Base-by-base conservation (phyloP, 495 filamentous ascomycete genomes). In the Aspergillus panamensis region DNA sequence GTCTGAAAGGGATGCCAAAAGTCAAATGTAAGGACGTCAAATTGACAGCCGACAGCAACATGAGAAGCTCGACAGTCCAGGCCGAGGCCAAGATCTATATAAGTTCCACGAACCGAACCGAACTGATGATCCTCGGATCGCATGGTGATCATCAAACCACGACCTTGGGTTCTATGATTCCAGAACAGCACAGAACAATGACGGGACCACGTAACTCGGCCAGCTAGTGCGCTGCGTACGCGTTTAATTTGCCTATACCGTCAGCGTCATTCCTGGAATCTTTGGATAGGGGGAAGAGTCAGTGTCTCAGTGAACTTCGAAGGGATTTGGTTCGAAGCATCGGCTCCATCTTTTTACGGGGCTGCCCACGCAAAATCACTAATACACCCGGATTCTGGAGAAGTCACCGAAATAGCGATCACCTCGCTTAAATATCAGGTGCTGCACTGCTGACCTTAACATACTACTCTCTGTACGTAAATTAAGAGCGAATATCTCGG, bases 61-160 rank as follows among this genome's bases (percentile, higher is more conserved):
- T 39, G 35, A 14, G 16, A 12, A 30, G 48, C 10, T 10, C 13
- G 21, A 32, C 21, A 50, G 48, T 50, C 31, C 50, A 53, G 32
- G 25, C 20, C 47, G 29, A 29, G 29, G 47, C 47, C 57, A 52
- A 50, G 59, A 61, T 61, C 59, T 53, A 57, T 53, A 54, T 20
- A 13, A 30, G 31, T 53, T 52, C 58, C 58, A 45, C 51, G 51
- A 60, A 52, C 59, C 40, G 29, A 31, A 31, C 47, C 21, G 47
- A 49, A 35, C 35, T 40, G 43, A 55, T 49, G 54, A 57, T 60
- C 51, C 54, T 61, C 62, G 30, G 62, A 61, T 64, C 51, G 58
- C 21, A 45, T 33, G 62, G 31, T 55, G 62, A 64, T 64, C 58
- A 55, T 57, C 51, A 31, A 25, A 40, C 47, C 40, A 44, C 12